phyloP scores from a whole-genome alignment of 2,329 filamentous ascomycete species.

The Diaporthe ilicicola region DNA sequence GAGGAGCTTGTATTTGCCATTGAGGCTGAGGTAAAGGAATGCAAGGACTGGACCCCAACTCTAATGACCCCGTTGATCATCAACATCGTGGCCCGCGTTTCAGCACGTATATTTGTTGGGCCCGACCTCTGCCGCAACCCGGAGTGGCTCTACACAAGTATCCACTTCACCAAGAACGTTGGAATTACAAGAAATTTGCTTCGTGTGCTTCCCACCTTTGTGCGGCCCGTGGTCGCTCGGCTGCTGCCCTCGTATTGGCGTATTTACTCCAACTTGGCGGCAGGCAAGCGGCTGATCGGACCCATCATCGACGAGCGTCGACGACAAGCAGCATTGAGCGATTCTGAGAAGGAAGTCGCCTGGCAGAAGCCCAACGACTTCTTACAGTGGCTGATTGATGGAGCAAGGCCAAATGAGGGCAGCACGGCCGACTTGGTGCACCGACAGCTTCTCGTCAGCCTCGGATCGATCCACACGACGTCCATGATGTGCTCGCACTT shows the following conservation, averaged over 20 bases:
- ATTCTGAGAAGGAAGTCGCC: neutral
- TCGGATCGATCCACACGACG: slow-evolving; percentile 52
- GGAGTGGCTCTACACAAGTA: slow-evolving; percentile 54
- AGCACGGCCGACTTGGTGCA: neutral
- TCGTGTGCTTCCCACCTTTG: slow-evolving; percentile 48
- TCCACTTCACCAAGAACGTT: slow-evolving; percentile 50
- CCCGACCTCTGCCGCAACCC: slow-evolving; percentile 52
- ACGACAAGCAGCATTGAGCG: neutral
- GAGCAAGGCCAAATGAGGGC: neutral
- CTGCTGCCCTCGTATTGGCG: slow-evolving; percentile 50
- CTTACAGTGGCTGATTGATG: too few relatives aligned
- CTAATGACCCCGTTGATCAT: slow-evolving; percentile 33
- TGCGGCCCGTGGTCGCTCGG: slow-evolving; percentile 53
- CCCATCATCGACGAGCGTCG: neutral
- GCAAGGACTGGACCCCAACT: neutral
- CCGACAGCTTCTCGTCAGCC: slow-evolving; percentile 45
- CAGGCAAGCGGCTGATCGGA: neutral
- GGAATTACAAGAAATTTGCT: slow-evolving; percentile 49
- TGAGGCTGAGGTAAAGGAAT: neutral
- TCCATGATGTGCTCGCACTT: slow-evolving; percentile 42
- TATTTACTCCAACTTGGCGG: slow-evolving; percentile 32
- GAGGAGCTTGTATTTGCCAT: neutral
- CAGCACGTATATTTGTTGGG: slow-evolving; percentile 58
- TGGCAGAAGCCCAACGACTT: too few relatives aligned
- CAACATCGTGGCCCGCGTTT: slow-evolving; percentile 55